Percentiles rank a stretch among this genome's conserved stretches.
phyloP scores from a whole-genome alignment of 495 filamentous ascomycete genomes.

The Aspergillus diversus region DNA sequence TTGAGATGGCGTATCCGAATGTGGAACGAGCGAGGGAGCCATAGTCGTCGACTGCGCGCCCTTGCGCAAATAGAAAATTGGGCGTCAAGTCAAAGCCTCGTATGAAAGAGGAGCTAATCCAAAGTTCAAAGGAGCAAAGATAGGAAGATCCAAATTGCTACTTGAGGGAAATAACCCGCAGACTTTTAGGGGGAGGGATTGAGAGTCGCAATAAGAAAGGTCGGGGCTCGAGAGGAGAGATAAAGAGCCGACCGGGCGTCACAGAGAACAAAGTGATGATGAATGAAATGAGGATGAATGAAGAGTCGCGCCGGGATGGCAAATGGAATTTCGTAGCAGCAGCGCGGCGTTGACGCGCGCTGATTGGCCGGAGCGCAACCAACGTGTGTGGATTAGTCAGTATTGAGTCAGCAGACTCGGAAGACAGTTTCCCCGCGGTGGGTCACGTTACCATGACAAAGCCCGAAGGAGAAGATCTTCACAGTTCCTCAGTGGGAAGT shows the following conservation, averaged over 20 bases:
- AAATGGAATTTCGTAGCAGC: slow-evolving; percentile 38
- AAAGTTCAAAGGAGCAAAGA: neutral
- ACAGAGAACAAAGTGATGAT: slow-evolving; percentile 13
- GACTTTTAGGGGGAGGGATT: neutral
- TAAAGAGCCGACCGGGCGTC: slow-evolving; percentile 6
- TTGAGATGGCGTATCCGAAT: slow-evolving; percentile 51
- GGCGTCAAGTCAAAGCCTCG: neutral
- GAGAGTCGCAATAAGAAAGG: neutral
- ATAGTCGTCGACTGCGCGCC: slow-evolving; percentile 49
- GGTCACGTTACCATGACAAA: slow-evolving; percentile 51
- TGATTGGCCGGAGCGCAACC: slow-evolving; percentile 39
- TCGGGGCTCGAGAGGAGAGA: neutral
- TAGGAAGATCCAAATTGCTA: neutral
- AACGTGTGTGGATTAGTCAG: slow-evolving; percentile 17
- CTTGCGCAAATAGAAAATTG: slow-evolving; percentile 27
- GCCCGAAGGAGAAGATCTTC: slow-evolving; percentile 5
- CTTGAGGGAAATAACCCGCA: neutral
- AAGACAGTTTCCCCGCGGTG: slow-evolving; percentile 41
- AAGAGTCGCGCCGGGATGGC: slow-evolving; percentile 42
- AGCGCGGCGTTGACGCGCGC: slow-evolving; percentile 40
- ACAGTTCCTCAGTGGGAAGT: neutral
- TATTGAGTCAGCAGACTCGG: slow-evolving; percentile 40
- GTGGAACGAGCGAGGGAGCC: slow-evolving; percentile 60
- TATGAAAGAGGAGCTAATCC: neutral
- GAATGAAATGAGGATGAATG: slow-evolving; percentile 23